Conservation (phyloP, 2,329 filamentous ascomycete genomes). For the Fusarium piperis region DNA sequence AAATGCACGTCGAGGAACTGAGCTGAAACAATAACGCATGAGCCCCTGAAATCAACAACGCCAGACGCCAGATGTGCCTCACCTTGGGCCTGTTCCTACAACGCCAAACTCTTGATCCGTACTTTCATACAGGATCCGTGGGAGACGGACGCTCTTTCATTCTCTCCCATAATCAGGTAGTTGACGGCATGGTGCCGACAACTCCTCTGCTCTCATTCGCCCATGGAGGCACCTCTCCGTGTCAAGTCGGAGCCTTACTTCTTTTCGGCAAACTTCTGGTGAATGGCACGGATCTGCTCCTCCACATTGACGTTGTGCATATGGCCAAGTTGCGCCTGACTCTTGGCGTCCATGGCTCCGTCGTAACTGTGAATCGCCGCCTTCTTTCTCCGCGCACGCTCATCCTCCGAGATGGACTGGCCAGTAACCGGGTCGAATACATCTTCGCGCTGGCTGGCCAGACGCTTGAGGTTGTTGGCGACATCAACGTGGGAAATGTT, state of each 20-base stretch:
- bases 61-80: slow-evolving; percentile 42
- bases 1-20: slow-evolving; percentile 11
- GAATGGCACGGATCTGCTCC: slow-evolving; percentile 79
- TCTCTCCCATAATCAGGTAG: background rate
- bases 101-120: slow-evolving; percentile 32
- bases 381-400: slow-evolving; percentile 78
- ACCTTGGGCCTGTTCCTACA: slow-evolving; percentile 39
- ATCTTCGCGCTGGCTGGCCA: slow-evolving; percentile 87
- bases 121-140: slow-evolving; percentile 19
- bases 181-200: background rate
- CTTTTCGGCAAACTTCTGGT: slow-evolving; percentile 61
- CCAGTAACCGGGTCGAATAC: slow-evolving; percentile 82
- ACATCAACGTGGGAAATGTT: slow-evolving; percentile 89
- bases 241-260: slow-evolving; percentile 42
- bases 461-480: slow-evolving; percentile 93
- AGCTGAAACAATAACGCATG: slow-evolving; percentile 40
- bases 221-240: background rate
- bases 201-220: slow-evolving; percentile 2
- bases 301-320: slow-evolving; percentile 80
- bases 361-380: slow-evolving; percentile 73
- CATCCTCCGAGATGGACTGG: slow-evolving; percentile 76
- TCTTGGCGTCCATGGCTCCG: slow-evolving; percentile 69
- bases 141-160: background rate
- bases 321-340: slow-evolving; percentile 62
- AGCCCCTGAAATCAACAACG: slow-evolving; percentile 38